Conservation (phyloP, 495 filamentous ascomycete species). For the Xanthoparmelia taractica region DNA sequence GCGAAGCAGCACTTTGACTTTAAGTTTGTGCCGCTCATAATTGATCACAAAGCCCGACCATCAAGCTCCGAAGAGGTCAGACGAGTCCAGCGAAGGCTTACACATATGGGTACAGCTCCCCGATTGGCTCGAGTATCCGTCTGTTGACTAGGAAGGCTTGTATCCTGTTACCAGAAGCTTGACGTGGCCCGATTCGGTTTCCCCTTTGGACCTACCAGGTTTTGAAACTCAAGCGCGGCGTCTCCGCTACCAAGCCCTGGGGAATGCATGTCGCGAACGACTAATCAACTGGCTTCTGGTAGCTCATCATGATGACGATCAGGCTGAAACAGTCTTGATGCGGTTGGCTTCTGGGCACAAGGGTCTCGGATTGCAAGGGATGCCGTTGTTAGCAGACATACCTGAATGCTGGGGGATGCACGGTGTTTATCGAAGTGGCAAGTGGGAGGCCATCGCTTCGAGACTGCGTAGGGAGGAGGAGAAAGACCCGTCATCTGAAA, state of each 20-base stretch:
- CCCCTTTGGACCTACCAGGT: slow-evolving; percentile 45
- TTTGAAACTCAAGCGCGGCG: slow-evolving; percentile 74
- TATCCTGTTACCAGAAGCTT: slow-evolving; percentile 44
- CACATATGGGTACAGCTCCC: slow-evolving; percentile 31
- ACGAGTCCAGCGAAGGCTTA: slow-evolving; percentile 49
- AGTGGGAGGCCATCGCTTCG: slow-evolving; percentile 13
- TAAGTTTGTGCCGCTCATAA: slow-evolving; percentile 56
- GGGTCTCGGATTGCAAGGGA: slow-evolving; percentile 61
- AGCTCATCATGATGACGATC: slow-evolving; percentile 81
- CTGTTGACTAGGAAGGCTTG: slow-evolving; percentile 37
- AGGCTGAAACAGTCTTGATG: slow-evolving; percentile 80
- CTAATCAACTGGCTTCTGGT: slow-evolving; percentile 52
- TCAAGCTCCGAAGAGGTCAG: slow-evolving; percentile 63
- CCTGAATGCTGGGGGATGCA: slow-evolving; percentile 76
- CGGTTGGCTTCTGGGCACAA: slow-evolving; percentile 55
- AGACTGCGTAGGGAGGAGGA: background rate
- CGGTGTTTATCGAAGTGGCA: slow-evolving; percentile 62
- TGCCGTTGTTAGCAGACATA: slow-evolving; percentile 54
- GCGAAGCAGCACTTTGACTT: slow-evolving; percentile 26
- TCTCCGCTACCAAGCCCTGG: slow-evolving; percentile 65
- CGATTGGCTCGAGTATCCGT: background rate
- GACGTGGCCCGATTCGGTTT: slow-evolving; percentile 36
- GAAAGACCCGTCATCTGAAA: background rate
- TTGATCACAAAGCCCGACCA: slow-evolving; percentile 68
- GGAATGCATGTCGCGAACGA: slow-evolving; percentile 45